These are phyloP conservation scores for Orobanche coerulescens DNA, from an alignment of 257 asterid genomes.

Conservation along the genomic window DNA sequence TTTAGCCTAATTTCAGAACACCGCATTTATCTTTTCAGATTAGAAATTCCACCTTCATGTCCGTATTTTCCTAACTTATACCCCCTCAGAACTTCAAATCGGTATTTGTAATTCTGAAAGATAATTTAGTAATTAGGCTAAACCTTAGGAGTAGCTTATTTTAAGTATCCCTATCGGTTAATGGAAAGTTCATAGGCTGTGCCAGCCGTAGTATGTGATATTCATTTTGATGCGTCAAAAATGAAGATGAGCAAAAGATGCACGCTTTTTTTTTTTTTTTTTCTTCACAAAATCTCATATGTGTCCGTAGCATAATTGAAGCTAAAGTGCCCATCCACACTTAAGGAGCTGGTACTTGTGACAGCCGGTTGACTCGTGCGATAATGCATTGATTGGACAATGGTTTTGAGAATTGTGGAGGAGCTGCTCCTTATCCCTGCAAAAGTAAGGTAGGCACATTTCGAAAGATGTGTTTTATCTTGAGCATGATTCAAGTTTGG, in stretches of 20 bases:
- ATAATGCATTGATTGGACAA: conserved; percentile 37
- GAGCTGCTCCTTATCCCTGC: conserved; percentile 97
- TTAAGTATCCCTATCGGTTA: background rate
- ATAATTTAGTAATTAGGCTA: background rate
- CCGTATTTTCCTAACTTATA: background rate
- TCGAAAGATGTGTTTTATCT: conserved; percentile 59
- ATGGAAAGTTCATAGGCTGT: conserved; percentile 13
- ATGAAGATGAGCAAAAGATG: conserved; percentile 18
- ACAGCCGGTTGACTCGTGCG: conserved; percentile 90
- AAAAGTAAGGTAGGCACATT: conserved; percentile 93
- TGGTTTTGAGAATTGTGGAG: conserved; percentile 47
- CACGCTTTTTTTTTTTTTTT: conserved; percentile 7
- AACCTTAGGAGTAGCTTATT: background rate
- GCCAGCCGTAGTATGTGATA: conserved; percentile 6
- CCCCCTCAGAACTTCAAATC: background rate
- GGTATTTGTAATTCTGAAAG: background rate
- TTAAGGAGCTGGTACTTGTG: conserved; percentile 61
- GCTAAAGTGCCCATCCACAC: conserved; percentile 87
- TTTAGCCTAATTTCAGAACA: background rate
- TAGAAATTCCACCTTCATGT: background rate
- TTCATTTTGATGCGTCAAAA: background rate
- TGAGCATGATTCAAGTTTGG: conserved; percentile 36
- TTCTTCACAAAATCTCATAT: conserved; percentile 13
- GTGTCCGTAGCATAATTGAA: conserved; percentile 41
- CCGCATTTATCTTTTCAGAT: background rate